Base-by-base conservation (phyloP, 2,329 filamentous ascomycete species). In the Calycina marina region DNA sequence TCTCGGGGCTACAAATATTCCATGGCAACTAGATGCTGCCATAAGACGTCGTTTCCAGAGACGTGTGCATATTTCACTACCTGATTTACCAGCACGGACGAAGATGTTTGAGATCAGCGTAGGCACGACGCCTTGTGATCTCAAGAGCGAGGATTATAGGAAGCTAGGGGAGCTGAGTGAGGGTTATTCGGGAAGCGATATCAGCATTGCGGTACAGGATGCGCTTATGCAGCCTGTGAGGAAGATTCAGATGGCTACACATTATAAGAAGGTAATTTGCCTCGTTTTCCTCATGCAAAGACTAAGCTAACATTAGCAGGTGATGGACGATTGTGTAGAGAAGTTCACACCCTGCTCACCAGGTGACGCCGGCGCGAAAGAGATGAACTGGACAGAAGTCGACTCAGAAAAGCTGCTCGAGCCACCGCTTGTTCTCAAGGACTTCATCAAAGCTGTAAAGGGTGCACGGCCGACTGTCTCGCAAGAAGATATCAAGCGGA, bases 171-270 rank as follows among this genome's bases (percentile, higher is more conserved):
- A 80, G 47, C 62, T 88, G 50, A 85, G 83, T 31, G 88, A 96
- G 38, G 90, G 90, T 1, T 98, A 93, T 58, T 94, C 86, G 0
- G 90, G 90, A 20, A 92, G 81, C 41, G 90, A 98, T 71, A 96
- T 98, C 47, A 74, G 70, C 49, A 96, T 96, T 51, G 85, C 84
- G 3, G 90, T 96, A 13, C 90, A 98, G 56, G 82, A 92, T 53
- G 90, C 90, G 1, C 63, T 98, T 24, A 98, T 98, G 90, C 85
- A 94, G 52, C 92, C 90, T 2, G 82, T 98, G 40, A 71, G 90
- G 40, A 92, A 94, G 59, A 96, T 98, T 45, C 78, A 96, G 56
- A 93, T 86, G 41, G 88, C 90, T 12, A 98, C 90, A 32, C 90
- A 98, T 61, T 98, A 96, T 60, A 94, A 94, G 57, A 77, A 81